Percentiles rank a stretch among this genome's conserved stretches.
These are phyloP conservation scores for Skeletonema costatum DNA, from an alignment of 108 stramenopile species.

Conservation along the genomic window DNA sequence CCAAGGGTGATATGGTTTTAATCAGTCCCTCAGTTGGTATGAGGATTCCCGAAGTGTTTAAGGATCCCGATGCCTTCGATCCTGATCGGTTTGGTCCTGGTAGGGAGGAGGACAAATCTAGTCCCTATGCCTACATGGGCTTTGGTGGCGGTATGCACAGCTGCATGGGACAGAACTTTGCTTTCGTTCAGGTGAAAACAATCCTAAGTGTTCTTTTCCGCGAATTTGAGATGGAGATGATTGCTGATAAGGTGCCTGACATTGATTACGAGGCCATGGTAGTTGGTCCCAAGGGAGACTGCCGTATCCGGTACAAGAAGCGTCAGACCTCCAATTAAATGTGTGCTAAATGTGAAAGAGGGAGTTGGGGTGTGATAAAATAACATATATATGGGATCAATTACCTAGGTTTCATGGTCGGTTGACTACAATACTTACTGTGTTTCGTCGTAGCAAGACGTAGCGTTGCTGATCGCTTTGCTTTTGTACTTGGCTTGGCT, in stretches of 20 bases:
- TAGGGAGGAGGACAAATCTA: slow-evolving; percentile 94
- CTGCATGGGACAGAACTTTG: slow-evolving; percentile 99
- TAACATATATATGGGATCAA: background rate
- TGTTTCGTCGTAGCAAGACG: no score
- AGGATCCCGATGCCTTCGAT: slow-evolving; percentile 91
- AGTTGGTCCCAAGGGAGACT: slow-evolving; percentile 97
- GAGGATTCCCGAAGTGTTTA: slow-evolving; percentile 91
- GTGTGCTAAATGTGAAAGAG: background rate
- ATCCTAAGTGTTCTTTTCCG: slow-evolving; percentile 93
- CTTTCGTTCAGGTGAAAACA: slow-evolving; percentile 98
- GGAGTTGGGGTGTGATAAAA: no score
- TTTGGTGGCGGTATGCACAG: slow-evolving; percentile 99
- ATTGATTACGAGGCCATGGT: slow-evolving; percentile 98
- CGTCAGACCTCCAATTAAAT: background rate
- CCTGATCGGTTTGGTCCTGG: slow-evolving; percentile 95
- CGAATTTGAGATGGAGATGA: slow-evolving; percentile 91
- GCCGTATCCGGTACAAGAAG: slow-evolving; percentile 76
- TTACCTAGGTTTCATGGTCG: no score
- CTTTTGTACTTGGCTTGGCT: no score
- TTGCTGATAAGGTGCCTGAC: slow-evolving; percentile 80
- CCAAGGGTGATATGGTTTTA: slow-evolving; percentile 92
- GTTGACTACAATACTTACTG: no score
- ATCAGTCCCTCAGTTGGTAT: slow-evolving; percentile 93
- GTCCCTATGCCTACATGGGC: slow-evolving; percentile 94
- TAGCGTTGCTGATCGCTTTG: no score